phyloP scores from a whole-genome alignment of 2,329 filamentous ascomycete genomes.

The Zymoseptoria crescenta region DNA sequence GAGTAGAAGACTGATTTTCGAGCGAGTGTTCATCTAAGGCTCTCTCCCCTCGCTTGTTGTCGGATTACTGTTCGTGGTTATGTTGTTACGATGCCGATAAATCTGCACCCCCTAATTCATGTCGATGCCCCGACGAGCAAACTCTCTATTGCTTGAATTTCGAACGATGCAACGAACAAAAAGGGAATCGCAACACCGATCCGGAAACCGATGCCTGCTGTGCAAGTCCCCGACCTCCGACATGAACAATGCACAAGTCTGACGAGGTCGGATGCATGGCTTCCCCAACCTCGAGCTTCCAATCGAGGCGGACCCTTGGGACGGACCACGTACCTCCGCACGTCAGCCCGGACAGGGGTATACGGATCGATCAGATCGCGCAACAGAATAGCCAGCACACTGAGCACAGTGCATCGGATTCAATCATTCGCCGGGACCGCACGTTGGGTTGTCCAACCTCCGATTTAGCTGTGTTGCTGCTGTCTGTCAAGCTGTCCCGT shows the following conservation, averaged over 20 bases:
- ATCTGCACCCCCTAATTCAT: neutral
- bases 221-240: neutral
- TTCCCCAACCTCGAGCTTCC: neutral
- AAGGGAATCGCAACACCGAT: neutral
- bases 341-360: neutral
- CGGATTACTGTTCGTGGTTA: neutral
- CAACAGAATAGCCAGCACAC: neutral
- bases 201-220: neutral
- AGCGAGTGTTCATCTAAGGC: too few species aligned
- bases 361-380: neutral
- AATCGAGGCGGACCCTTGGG: neutral
- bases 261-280: neutral
- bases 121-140: neutral
- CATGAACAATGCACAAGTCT: neutral
- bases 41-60: too few species aligned
- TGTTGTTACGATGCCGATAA: neutral
- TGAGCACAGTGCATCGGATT: neutral
- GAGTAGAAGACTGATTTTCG: neutral
- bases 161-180: neutral
- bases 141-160: neutral
- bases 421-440: neutral
- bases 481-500: too few species aligned
- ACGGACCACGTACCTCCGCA: neutral
- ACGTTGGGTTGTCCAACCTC: too few species aligned
- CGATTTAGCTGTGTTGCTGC: too few species aligned